phyloP scores from a whole-genome alignment of 768 basidiomycete species.

The Russula brevipes region DNA sequence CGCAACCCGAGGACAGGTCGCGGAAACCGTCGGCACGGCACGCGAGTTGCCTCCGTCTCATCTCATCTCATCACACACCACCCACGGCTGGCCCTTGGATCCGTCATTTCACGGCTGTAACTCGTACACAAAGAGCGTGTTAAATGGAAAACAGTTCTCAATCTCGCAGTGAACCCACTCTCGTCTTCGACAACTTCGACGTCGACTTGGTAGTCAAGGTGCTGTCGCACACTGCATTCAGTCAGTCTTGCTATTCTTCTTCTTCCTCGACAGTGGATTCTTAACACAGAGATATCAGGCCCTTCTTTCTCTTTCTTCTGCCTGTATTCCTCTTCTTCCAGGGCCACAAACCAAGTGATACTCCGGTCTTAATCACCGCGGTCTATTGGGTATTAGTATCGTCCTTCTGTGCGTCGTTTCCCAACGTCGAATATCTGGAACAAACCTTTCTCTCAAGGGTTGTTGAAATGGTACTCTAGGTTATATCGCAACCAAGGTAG shows the following conservation, averaged over 20 bases:
- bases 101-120: not conserved
- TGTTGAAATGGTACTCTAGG: slow-evolving; percentile 61
- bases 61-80: not conserved
- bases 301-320: slow-evolving; percentile 82
- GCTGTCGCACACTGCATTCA: slow-evolving; percentile 70
- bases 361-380: slow-evolving; percentile 47
- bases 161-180: slow-evolving; percentile 26
- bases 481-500: slow-evolving; percentile 72
- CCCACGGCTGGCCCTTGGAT: slow-evolving; percentile 6
- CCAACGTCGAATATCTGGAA: not conserved
- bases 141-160: slow-evolving; percentile 3
- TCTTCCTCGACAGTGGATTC: not conserved
- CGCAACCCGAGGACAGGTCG: not conserved
- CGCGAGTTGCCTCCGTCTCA: not conserved
- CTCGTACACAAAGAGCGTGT: not conserved
- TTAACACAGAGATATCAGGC: slow-evolving; percentile 39
- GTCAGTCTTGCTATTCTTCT: slow-evolving; percentile 39
- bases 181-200: slow-evolving; percentile 66
- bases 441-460: slow-evolving; percentile 37
- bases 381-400: slow-evolving; percentile 57
- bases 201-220: slow-evolving; percentile 78
- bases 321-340: slow-evolving; percentile 77
- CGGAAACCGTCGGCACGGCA: not conserved
- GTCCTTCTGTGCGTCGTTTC: slow-evolving; percentile 55
- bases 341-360: slow-evolving; percentile 46